phyloP scores from a whole-genome alignment of 2,329 filamentous ascomycete species.

The Fusarium protoensiforme region DNA sequence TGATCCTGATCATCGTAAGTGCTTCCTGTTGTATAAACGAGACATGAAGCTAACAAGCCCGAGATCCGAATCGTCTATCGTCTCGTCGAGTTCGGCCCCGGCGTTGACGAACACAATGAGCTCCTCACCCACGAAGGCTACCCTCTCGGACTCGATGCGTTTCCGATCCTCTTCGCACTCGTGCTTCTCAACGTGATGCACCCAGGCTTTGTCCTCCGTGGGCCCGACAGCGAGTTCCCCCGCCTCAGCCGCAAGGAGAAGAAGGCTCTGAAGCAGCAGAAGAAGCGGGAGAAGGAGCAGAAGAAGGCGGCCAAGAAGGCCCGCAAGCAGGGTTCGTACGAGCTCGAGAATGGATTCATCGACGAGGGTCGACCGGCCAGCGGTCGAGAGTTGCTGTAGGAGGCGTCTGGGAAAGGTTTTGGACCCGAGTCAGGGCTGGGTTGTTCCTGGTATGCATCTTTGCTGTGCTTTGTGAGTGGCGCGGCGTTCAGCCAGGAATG shows the following conservation, averaged over 20 bases:
- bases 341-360: slow-evolving; percentile 24
- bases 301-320: slow-evolving; percentile 38
- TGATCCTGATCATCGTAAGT: slow-evolving; percentile 51
- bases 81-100: slow-evolving; percentile 65
- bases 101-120: slow-evolving; percentile 54
- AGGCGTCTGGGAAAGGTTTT: neutral
- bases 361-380: slow-evolving; percentile 8
- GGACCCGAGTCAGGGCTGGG: neutral
- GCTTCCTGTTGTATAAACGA: neutral
- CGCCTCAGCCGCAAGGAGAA: slow-evolving; percentile 54
- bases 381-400: slow-evolving; percentile 4
- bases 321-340: slow-evolving; percentile 24
- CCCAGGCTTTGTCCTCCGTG: slow-evolving; percentile 59
- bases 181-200: slow-evolving; percentile 57
- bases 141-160: slow-evolving; percentile 61
- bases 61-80: slow-evolving; percentile 70
- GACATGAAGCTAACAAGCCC: slow-evolving; percentile 8
- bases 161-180: slow-evolving; percentile 65
- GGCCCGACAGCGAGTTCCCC: slow-evolving; percentile 59
- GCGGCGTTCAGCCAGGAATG: slow-evolving; percentile 2
- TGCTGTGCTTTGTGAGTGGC: neutral
- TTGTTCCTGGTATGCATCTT: neutral
- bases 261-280: slow-evolving; percentile 54
- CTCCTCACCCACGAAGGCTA: slow-evolving; percentile 64
- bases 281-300: slow-evolving; percentile 45